phyloP scores from a whole-genome alignment of 495 filamentous ascomycete genomes.

The Penicillium ucsense region DNA sequence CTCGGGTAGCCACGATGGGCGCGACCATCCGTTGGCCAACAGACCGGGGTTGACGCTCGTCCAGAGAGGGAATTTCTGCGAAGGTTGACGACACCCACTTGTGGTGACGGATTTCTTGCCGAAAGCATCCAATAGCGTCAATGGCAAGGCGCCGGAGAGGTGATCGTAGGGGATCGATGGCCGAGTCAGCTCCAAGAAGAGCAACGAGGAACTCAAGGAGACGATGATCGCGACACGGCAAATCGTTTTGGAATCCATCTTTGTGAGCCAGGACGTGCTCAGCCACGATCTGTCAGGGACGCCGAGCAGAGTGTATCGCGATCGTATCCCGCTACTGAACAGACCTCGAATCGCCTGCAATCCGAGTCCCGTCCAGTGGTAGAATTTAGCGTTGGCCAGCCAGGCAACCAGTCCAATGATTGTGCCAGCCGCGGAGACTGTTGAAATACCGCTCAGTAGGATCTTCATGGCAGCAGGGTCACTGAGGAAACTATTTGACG shows the following conservation, averaged over 20 bases:
- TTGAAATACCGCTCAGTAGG: conserved; percentile 30
- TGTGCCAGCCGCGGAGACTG: conserved; percentile 23
- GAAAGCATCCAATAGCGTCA: conserved; percentile 22
- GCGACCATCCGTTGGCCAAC: conserved; percentile 9
- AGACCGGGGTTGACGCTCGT: conserved; percentile 1
- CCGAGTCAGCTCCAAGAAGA: conserved; percentile 17
- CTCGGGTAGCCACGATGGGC: conserved; percentile 21
- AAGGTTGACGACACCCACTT: conserved; percentile 16
- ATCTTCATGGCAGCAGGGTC: conserved; percentile 36
- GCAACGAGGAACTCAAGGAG: conserved; percentile 9
- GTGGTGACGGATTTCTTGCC: conserved; percentile 10
- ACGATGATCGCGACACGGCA: conserved; percentile 11
- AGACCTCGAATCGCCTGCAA: conserved; percentile 18
- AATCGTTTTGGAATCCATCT: conserved; percentile 10
- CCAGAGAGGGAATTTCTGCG: conserved; percentile 16
- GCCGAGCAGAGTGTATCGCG: conserved; percentile 13
- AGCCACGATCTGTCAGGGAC: conserved; percentile 14
- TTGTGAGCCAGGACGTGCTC: conserved; percentile 9
- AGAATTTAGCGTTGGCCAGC: conserved; percentile 20
- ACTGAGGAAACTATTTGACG: conserved; percentile 27
- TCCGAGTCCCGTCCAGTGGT: conserved; percentile 18
- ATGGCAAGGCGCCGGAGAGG: conserved; percentile 22
- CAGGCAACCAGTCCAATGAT: conserved; percentile 24
- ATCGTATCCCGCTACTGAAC: conserved; percentile 6
- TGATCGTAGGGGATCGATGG: conserved; percentile 26